These are phyloP conservation scores for Candida tetrigidarum DNA, from an alignment of 1,139 yeast species.

Conservation along the genomic window DNA sequence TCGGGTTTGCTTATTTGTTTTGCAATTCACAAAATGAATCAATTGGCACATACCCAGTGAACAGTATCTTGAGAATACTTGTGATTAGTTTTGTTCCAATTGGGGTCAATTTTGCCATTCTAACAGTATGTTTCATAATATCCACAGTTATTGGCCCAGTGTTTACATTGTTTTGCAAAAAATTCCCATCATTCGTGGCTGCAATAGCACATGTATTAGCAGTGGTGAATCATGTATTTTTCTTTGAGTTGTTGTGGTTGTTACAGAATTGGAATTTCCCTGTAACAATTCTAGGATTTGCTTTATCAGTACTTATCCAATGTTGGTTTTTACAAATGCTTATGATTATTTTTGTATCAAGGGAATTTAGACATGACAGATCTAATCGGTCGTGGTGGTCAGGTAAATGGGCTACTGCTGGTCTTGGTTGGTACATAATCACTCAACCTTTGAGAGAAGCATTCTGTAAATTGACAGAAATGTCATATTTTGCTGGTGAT, in stretches of 20 bases:
- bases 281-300: conserved; percentile 52
- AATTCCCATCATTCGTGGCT: conserved; percentile 50
- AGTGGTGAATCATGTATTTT: conserved; percentile 42
- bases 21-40: conserved; percentile 48
- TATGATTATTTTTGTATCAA: conserved; percentile 44
- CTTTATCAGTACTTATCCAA: conserved; percentile 46
- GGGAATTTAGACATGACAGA: conserved; percentile 54
- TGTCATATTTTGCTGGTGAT: conserved; percentile 59
- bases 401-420: conserved; percentile 62
- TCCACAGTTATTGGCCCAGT: conserved; percentile 54
- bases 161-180: conserved; percentile 33
- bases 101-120: conserved; percentile 40
- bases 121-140: conserved; percentile 41
- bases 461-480: conserved; percentile 55
- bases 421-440: conserved; percentile 52
- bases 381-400: conserved; percentile 70
- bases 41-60: conserved; percentile 29
- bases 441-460: conserved; percentile 61
- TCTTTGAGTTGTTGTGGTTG: conserved; percentile 55
- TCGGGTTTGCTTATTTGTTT: conserved; percentile 47
- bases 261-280: conserved; percentile 57
- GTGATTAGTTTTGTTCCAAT: conserved; percentile 53
- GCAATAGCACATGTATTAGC: conserved; percentile 47
- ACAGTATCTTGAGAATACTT: conserved; percentile 41
- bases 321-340: conserved; percentile 45